phyloP scores from a whole-genome alignment of 163 green algal genomes.

The Scenedesmus sp. region DNA sequence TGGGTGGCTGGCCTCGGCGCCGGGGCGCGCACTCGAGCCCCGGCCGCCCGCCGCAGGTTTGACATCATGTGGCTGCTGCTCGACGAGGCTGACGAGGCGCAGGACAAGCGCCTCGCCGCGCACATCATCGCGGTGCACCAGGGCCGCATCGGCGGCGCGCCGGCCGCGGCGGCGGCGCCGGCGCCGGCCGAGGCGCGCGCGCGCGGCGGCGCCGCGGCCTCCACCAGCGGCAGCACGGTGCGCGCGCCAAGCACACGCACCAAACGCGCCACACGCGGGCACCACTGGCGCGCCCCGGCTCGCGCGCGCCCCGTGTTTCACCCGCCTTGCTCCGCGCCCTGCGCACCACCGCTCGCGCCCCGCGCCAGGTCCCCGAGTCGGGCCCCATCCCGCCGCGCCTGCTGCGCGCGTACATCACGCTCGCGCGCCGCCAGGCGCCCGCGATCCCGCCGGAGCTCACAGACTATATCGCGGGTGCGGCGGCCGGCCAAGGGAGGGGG shows the following conservation, averaged over 20 bases:
- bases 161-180: slow-evolving; percentile 11
- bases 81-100: slow-evolving; percentile 75
- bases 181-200: slow-evolving; percentile 15
- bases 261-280: background rate
- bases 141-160: slow-evolving; percentile 45
- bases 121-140: slow-evolving; percentile 66
- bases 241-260: background rate
- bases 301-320: background rate
- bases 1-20: too few species aligned
- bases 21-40: too few species aligned
- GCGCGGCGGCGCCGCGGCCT: background rate
- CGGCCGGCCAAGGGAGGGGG: too few species aligned
- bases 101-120: slow-evolving; percentile 56
- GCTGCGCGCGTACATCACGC: slow-evolving; percentile 89
- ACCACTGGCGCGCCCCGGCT: background rate
- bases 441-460: slow-evolving; percentile 79
- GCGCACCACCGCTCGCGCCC: too few species aligned
- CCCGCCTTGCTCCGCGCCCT: too few species aligned
- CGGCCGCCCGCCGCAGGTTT: slow-evolving; percentile 90
- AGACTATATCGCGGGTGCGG: slow-evolving; percentile 91
- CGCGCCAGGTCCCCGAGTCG: slow-evolving; percentile 33
- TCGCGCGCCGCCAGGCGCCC: slow-evolving; percentile 74
- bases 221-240: slow-evolving; percentile 28
- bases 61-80: slow-evolving; percentile 99
- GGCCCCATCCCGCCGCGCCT: slow-evolving; percentile 72